Evolutionary conservation across 148 eudicot genomes (phyloP).

Genomic region (Cornus kousa): DNA sequence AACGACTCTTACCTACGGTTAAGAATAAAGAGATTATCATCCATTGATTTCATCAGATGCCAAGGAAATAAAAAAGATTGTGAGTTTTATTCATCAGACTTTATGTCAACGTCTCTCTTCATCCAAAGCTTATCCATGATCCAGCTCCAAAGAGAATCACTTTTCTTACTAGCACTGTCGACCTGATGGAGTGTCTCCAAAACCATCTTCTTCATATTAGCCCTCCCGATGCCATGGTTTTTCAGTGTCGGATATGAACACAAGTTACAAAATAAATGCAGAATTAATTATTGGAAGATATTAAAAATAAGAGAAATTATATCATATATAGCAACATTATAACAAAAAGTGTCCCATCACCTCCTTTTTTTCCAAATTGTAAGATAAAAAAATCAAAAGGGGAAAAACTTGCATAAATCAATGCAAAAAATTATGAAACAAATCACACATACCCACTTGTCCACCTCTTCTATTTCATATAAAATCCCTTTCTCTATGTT

Average conservation of each 20-base stretch:
- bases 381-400: not conserved
- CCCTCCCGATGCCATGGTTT: slow-evolving; percentile 96
- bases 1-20: slow-evolving; percentile 57
- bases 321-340: not conserved
- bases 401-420: not conserved
- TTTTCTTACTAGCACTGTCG: slow-evolving; percentile 22
- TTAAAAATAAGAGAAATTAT: too few species aligned
- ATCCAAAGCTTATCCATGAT: slow-evolving; percentile 53
- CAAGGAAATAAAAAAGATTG: slow-evolving; percentile 70
- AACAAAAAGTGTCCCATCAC: not conserved
- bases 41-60: slow-evolving; percentile 67
- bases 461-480: too few species aligned
- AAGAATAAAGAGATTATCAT: slow-evolving; percentile 44
- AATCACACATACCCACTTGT: too few species aligned
- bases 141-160: slow-evolving; percentile 62
- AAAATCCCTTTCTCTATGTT: too few species aligned
- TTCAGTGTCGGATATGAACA: slow-evolving; percentile 28
- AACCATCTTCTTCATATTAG: slow-evolving; percentile 77
- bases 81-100: slow-evolving; percentile 45
- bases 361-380: not conserved
- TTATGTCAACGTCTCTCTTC: slow-evolving; percentile 22
- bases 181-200: slow-evolving; percentile 71
- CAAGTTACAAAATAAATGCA: slow-evolving; percentile 1
- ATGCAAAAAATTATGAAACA: not conserved
- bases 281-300: not conserved